Base-by-base conservation (phyloP, 2,329 filamentous ascomycete genomes). In the Colletotrichum neosansevieriae region DNA sequence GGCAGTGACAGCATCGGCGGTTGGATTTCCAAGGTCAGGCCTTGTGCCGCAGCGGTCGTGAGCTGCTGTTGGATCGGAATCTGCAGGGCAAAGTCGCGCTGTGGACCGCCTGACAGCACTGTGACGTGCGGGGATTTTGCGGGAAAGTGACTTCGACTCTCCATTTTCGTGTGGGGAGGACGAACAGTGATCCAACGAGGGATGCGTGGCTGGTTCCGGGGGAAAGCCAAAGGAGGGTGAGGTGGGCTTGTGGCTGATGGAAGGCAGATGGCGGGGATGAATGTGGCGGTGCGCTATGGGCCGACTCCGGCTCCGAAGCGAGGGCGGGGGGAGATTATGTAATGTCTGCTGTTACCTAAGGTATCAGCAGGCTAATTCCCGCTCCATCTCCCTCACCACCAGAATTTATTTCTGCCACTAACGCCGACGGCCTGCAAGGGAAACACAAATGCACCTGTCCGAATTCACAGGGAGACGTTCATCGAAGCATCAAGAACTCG, bases 91-190 rank as follows among this genome's bases (percentile, higher is more conserved):
- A 59, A 32, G 57, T 61, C 34, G 15, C 45, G 13, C 1, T 4
- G 34, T 19, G 19, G 34, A 13, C 6, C 45, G 29, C 32, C 58
- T 53, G 45, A 61, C 45, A 53, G 47, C 21, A 51, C 34, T 42
- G 58, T 61, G 58, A 53, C 58, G 58, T 61, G 47, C 58, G 36
- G 58, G 58, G 45, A n/a, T 21, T n/a, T n/a, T 9, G 49, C 36
- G 49, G 24, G 24, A 24, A 24, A 51, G 45, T 17, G 45, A 29
- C 42, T 58, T 32, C 19, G 21, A 9, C 21, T 58, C 53, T 42
- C 53, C 7, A 42, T 42, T 42, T 57, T 57, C 0, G 36, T 57
- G 56, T 13, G 34, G 15, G 56, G 12, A 6, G 40, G 24, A 21
- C 17, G 54, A 5, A 24, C 21, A 3, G n/a, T n/a, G n/a, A n/a